phyloP scores from a whole-genome alignment of 2,329 filamentous ascomycete species.

The Gaeumannomyces sp. region DNA sequence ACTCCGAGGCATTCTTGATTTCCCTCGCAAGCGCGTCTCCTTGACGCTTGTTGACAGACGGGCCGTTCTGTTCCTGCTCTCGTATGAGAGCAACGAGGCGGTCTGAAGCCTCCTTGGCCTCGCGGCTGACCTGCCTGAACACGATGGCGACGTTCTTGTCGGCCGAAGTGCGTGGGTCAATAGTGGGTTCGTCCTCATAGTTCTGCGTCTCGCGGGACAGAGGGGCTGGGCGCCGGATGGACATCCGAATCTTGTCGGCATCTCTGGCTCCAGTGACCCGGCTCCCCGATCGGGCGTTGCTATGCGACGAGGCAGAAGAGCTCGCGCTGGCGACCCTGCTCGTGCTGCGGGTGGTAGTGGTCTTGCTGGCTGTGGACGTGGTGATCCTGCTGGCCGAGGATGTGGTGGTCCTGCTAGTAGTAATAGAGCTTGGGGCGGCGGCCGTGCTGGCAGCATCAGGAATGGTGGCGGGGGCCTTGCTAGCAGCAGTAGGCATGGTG shows the following conservation, averaged over 20 bases:
- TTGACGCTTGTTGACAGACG: background rate
- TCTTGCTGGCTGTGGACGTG: background rate
- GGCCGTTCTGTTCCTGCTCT: background rate
- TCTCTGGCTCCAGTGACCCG: background rate
- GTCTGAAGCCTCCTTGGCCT: background rate
- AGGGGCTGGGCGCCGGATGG: background rate
- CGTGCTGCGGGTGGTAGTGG: background rate
- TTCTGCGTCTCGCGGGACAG: background rate
- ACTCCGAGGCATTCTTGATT: background rate
- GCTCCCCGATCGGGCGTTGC: background rate
- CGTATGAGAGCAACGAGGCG: background rate
- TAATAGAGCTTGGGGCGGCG: too few species aligned
- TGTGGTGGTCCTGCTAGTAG: too few species aligned
- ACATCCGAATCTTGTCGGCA: background rate
- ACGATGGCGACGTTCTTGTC: background rate
- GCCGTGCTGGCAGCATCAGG: too few species aligned
- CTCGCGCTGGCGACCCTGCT: background rate
- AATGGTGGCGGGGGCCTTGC: too few species aligned
- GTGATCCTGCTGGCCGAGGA: too few species aligned
- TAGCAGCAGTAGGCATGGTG: too few species aligned
- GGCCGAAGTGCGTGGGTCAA: background rate
- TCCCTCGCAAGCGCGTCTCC: background rate
- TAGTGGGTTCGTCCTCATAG: background rate
- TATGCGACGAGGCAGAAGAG: background rate
- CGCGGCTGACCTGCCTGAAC: background rate